A percentile compares a stretch with the other conserved stretches of the same genome.
Evolutionary conservation across 140 eudicot genomes (phyloP).

Genomic region (Eryngium alpinum): DNA sequence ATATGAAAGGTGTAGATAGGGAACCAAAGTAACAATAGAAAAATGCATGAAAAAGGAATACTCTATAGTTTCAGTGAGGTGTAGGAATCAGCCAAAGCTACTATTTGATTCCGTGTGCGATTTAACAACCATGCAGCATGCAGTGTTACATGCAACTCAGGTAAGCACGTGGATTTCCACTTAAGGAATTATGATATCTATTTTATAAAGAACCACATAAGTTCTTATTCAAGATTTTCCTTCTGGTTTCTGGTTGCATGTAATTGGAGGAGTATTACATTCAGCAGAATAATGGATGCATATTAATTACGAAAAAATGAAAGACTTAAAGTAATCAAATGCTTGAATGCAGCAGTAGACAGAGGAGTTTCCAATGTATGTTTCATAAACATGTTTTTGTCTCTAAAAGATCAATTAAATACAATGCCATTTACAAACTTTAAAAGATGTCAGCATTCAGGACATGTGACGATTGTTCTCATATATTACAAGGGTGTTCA

Average conservation of each 20-base stretch:
- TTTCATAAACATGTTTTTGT: not conserved
- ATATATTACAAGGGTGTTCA: constrained; percentile 69
- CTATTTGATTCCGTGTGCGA: constrained; percentile 78
- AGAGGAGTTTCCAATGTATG: constrained; percentile 39
- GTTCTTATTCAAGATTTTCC: not conserved
- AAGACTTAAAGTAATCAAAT: constrained; percentile 42
- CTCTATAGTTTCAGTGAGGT: constrained; percentile 51
- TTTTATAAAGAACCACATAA: not conserved
- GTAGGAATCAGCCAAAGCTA: constrained; percentile 77
- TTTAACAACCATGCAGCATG: constrained; percentile 66
- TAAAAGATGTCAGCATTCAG: constrained; percentile 45
- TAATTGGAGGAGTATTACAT: constrained; percentile 66
- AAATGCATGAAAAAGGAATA: constrained; percentile 59
- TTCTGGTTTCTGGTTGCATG: not conserved
- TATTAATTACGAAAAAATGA: constrained; percentile 42
- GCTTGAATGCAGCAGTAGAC: constrained; percentile 84
- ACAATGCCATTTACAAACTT: not conserved
- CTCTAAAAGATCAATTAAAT: not conserved
- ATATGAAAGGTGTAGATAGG: constrained; percentile 13
- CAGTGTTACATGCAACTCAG: constrained; percentile 90
- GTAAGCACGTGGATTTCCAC: constrained; percentile 19
- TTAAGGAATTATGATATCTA: not conserved
- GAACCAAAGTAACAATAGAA: constrained; percentile 51
- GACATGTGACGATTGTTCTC: constrained; percentile 66
- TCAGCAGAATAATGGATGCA: constrained; percentile 54